A percentile compares a stretch with the other conserved stretches of the same genome.
phyloP scores from a whole-genome alignment of 305 asterid species.

The Solanum hybrid region DNA sequence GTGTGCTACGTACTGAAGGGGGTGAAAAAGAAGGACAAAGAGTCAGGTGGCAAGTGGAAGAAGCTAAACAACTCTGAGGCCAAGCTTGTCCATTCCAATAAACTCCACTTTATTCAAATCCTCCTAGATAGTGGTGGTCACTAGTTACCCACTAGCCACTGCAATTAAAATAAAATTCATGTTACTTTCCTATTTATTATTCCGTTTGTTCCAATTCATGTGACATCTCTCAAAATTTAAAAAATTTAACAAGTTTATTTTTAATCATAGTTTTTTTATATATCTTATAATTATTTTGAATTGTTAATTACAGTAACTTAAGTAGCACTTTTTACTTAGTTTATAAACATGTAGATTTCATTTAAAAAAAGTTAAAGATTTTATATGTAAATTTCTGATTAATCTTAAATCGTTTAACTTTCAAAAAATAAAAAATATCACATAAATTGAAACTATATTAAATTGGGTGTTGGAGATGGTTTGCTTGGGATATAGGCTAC shows the following conservation, averaged over 20 bases:
- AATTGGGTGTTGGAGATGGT: not conserved
- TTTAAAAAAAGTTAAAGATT: too few species aligned
- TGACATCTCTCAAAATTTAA: not conserved
- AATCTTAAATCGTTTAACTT: too few species aligned
- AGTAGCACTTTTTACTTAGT: too few species aligned
- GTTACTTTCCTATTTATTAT: not conserved
- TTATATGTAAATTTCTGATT: not conserved
- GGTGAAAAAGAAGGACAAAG: not conserved
- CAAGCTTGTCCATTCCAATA: not conserved
- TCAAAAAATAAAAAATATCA: too few species aligned
- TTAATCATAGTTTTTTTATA: too few species aligned
- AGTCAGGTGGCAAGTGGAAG: not conserved
- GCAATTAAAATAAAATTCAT: not conserved
- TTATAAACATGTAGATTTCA: too few species aligned
- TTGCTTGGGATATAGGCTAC: not conserved
- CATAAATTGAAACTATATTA: too few species aligned
- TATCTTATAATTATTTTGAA: too few species aligned
- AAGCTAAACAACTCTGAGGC: not conserved
- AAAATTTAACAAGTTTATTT: too few species aligned
- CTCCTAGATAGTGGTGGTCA: not conserved
- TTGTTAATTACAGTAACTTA: not conserved
- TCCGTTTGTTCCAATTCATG: not conserved
- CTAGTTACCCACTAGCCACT: not conserved
- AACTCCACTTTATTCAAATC: not conserved
- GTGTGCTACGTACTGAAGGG: constrained; percentile 1